phyloP scores from a whole-genome alignment of 495 filamentous ascomycete species.

The Staphylotrichum longicolle region DNA sequence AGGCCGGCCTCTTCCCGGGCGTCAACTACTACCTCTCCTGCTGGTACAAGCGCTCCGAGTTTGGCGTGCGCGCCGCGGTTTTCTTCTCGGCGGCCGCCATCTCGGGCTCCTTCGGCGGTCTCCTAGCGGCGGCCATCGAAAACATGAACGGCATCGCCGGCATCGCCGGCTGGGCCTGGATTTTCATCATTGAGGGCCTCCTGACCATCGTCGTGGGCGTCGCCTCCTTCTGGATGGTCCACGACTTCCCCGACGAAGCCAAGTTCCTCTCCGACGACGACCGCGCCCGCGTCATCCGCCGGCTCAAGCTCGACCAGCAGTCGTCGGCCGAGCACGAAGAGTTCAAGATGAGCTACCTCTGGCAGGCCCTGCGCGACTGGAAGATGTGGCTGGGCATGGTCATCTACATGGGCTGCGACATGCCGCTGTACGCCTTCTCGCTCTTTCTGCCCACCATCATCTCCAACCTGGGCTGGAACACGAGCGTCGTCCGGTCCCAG shows the following conservation, averaged over 20 bases:
- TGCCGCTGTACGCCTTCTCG: conserved; percentile 84
- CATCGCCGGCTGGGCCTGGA: conserved; percentile 77
- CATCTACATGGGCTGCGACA: conserved; percentile 74
- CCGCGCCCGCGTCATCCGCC: conserved; percentile 66
- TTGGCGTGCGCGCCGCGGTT: conserved; percentile 69
- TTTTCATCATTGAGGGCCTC: conserved; percentile 78
- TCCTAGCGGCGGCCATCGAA: conserved; percentile 75
- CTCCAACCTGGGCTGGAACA: conserved; percentile 63
- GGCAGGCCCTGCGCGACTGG: conserved; percentile 75
- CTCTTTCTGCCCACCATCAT: conserved; percentile 90
- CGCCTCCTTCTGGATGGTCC: conserved; percentile 77
- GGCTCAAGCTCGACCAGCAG: conserved; percentile 75
- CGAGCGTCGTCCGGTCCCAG: conserved; percentile 63
- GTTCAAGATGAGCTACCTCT: conserved; percentile 74
- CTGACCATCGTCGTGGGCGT: conserved; percentile 72
- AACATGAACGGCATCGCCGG: conserved; percentile 69
- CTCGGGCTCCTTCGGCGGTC: conserved; percentile 81
- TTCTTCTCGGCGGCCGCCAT: conserved; percentile 89
- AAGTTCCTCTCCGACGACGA: conserved; percentile 72
- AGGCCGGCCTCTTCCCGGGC: conserved; percentile 84
- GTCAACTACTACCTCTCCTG: conserved; percentile 84
- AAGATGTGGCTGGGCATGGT: conserved; percentile 77
- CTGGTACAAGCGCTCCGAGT: conserved; percentile 82
- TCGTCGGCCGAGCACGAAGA: conserved; percentile 74
- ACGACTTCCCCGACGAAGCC: conserved; percentile 85